Base-by-base conservation (phyloP, 73 alveolate species). In the Paraurostyla sp. region DNA sequence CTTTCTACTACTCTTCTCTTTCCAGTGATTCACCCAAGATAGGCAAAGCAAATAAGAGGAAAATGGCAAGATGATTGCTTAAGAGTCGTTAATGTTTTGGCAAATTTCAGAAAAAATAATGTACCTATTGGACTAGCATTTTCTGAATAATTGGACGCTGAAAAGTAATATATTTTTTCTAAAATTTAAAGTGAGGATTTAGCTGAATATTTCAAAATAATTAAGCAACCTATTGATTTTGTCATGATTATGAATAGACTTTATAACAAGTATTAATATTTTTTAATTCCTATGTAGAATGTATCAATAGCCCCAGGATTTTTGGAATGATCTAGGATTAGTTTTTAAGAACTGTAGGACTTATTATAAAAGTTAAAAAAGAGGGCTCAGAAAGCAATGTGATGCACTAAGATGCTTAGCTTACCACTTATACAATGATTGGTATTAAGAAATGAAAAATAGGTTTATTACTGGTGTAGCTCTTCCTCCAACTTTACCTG, bases 11-110 rank as follows among this genome's bases (percentile, higher is more conserved):
- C 98, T 33, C 90, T 80, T 27, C 71, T 96, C 29, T 94, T 96
- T 85, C 97, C 97, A 0, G 96, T 96, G 22, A 91, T 96, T 0
- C 99, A 96, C 73, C 99, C 99, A 0, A 57, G 95, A 38, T 91
- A 96, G 48, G 97, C 97, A 29, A 71, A 87, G 57, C 91, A 51
- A 46, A 85, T 94, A 29, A 60, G 60, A 58, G 98, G 96, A 22
- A 89, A 85, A 57, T 94, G 98, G 98, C 60, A 85, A 57, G 95
- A 87, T 0, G 90, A 85, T 29, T 89, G 95, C 42, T 38, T 75
- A 33, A 71, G 38, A 54, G 84, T 85, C 7, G 71, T 82, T 3
- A 58, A 63, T n/a, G 82, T 82, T 20, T 71, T 92, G 25, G 86
- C 91, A 63, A 92, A 92, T 89, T 92, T 65, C 85, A 49, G 93